Evolutionary conservation across 2,329 filamentous ascomycete species (phyloP), one percentile per base, ranked within the genome.

Genomic region (Fusarium burgessii): DNA sequence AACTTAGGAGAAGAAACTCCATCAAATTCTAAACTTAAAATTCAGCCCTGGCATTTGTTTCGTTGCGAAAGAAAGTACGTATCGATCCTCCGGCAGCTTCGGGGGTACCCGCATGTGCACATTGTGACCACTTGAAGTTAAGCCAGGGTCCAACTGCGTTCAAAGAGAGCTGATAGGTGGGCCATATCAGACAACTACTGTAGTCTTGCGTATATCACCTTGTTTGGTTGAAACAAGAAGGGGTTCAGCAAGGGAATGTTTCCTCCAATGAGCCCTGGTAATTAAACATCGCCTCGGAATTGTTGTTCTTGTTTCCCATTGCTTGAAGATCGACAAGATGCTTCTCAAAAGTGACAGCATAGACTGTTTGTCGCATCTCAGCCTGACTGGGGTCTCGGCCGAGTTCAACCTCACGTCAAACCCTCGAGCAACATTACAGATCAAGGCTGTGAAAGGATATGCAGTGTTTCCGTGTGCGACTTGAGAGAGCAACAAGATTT

Each of bases 51-150:
- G 32, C 32, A 58, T 25, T 65, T 56, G 38, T 43, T 60, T 66
- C 47, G 33, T 45, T 25, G 20, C 5, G 20, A 51, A 55, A 29
- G 29, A 9, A 54, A 41, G 50, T 51, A 66, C 20, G 23, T 45
- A 63, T 40, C 27, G 32, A 49, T 33, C 36, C 45, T 29, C 57
- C 45, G 47, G 18, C 35, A 49, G 29, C 50, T 43, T 67, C 47
- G 56, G 56, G 71, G 68, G 68, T 63, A 58, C 64, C 47, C 47
- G 64, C 71, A 74, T 63, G 35, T 56, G 45, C 57, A 69, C 45
- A 63, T 38, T 62, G 55, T 66, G 70, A 62, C 70, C 43, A 58
- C 46, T 29, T 11, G 29, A 29, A 25, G 32, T 51, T 29, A 66
- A 58, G 42, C 51, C 55, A 40, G 66, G 50, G 50, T 60, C 49